phyloP scores from a whole-genome alignment of 1,284 basidiomycete genomes.

The Marasmius oreades region DNA sequence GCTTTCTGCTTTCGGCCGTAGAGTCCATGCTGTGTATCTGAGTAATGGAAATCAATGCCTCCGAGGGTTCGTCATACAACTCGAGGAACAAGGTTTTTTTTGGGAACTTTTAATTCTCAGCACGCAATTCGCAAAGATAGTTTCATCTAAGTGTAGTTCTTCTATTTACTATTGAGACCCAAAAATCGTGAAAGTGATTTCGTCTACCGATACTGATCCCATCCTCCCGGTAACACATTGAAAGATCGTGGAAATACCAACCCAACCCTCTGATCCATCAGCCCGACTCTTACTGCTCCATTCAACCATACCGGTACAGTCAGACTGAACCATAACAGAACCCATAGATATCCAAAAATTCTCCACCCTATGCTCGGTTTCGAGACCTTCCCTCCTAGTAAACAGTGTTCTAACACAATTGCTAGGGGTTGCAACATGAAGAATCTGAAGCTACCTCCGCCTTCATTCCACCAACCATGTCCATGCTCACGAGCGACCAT shows the following conservation, averaged over 20 bases:
- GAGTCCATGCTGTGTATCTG: no score
- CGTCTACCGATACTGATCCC: not conserved
- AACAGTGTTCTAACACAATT: constrained; percentile 1
- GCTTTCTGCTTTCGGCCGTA: no score
- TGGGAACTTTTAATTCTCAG: no score
- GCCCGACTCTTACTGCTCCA: not conserved
- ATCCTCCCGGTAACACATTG: not conserved
- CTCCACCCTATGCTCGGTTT: not conserved
- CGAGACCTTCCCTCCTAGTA: not conserved
- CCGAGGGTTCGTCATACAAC: no score
- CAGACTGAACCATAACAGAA: constrained; percentile 1
- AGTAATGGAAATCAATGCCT: no score
- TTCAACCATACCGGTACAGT: constrained; percentile 6
- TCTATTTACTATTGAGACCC: no score
- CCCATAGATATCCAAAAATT: constrained; percentile 6
- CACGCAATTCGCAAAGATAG: no score
- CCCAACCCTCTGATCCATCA: not conserved
- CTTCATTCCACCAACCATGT: not conserved
- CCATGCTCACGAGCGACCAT: not conserved
- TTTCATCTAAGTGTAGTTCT: no score
- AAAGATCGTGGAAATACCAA: not conserved
- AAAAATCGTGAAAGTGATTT: no score
- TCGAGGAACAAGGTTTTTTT: no score
- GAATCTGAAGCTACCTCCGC: not conserved
- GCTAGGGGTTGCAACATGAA: constrained; percentile 6